phyloP scores from a whole-genome alignment of 2,329 filamentous ascomycete genomes.

The Xylaria sp. region DNA sequence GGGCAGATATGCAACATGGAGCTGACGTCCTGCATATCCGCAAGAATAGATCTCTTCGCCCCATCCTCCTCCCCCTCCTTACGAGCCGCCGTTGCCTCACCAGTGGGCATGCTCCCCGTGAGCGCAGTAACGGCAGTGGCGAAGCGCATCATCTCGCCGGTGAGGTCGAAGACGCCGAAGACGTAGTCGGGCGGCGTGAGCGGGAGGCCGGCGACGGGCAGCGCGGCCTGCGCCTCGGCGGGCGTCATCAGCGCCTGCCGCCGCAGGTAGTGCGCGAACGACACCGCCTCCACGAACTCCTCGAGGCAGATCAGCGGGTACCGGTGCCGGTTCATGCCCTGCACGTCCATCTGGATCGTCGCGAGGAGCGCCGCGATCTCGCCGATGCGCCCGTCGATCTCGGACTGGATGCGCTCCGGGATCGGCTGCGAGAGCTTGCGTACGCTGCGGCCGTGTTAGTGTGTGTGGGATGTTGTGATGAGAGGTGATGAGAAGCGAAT shows the following conservation, averaged over 20 bases:
- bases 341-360: conserved; percentile 72
- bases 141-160: conserved; percentile 96
- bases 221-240: conserved; percentile 59
- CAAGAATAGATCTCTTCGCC: conserved; percentile 65
- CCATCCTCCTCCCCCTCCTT: conserved; percentile 24
- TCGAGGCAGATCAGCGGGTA: conserved; percentile 90
- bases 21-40: conserved; percentile 80
- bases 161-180: conserved; percentile 89
- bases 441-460: conserved; percentile 55
- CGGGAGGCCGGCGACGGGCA: conserved; percentile 58
- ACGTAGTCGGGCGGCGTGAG: conserved; percentile 86
- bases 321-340: conserved; percentile 79
- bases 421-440: conserved; percentile 67
- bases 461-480: neutral
- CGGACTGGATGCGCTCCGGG: conserved; percentile 71
- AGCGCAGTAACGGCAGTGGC: conserved; percentile 87
- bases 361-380: conserved; percentile 74
- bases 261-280: conserved; percentile 86
- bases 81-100: conserved; percentile 38
- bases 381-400: conserved; percentile 70
- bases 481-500: neutral
- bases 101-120: conserved; percentile 58
- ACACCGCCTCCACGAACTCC: conserved; percentile 91
- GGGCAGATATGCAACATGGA: conserved; percentile 76
- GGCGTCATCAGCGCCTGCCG: conserved; percentile 75